These are phyloP conservation scores for Friedmanniomyces endolithicus DNA, from an alignment of 495 filamentous ascomycete species.

Conservation along the genomic window DNA sequence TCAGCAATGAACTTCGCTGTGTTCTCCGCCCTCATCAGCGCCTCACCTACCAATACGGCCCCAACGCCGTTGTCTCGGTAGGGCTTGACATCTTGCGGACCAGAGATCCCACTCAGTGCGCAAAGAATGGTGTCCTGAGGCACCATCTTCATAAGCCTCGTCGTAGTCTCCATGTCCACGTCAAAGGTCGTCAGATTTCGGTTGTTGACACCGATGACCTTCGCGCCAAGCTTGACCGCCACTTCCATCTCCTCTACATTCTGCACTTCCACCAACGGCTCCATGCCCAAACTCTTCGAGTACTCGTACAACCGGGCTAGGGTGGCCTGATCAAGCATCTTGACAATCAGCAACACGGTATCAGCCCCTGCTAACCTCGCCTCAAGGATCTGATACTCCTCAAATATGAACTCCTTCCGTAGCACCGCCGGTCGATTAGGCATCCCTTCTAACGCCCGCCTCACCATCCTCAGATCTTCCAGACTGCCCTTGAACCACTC, in stretches of 20 bases:
- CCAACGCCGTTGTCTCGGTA: conserved; percentile 83
- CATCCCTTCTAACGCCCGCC: conserved; percentile 78
- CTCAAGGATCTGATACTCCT: conserved; percentile 96
- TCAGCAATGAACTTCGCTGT: conserved; percentile 69
- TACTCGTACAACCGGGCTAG: conserved; percentile 74
- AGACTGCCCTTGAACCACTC: conserved; percentile 98
- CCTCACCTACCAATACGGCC: conserved; percentile 88
- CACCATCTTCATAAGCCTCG: conserved; percentile 74
- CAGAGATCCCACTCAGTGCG: conserved; percentile 86
- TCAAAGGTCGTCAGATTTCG: conserved; percentile 90
- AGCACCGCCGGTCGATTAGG: conserved; percentile 82
- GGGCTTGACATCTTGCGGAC: conserved; percentile 76
- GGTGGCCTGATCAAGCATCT: conserved; percentile 77
- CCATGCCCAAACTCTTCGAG: conserved; percentile 86
- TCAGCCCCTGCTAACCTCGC: conserved; percentile 88
- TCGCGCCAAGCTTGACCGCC: conserved; percentile 75
- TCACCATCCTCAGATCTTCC: conserved; percentile 80
- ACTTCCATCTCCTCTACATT: conserved; percentile 83
- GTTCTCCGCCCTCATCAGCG: conserved; percentile 78
- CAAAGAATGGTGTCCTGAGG: conserved; percentile 78
- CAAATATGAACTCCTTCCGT: conserved; percentile 95
- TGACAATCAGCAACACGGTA: conserved; percentile 91
- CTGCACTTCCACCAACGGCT: conserved; percentile 94
- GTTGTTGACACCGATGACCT: conserved; percentile 97
- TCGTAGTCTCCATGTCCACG: conserved; percentile 90